Base-by-base conservation (phyloP, 1,139 yeast genomes). In the Suhomyces bolitotheri region DNA sequence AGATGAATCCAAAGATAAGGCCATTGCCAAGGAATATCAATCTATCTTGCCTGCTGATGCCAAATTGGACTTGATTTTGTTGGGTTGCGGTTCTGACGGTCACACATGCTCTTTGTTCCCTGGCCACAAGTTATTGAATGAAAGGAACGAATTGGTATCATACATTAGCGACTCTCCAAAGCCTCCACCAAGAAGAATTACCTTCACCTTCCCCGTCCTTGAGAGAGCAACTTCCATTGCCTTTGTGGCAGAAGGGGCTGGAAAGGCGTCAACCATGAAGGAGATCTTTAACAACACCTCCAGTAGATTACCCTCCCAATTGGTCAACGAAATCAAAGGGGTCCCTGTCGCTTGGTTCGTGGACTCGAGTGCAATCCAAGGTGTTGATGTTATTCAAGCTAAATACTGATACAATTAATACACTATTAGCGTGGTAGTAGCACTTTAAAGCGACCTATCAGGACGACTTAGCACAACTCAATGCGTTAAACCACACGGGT, bases 191-290 rank as follows among this genome's bases (percentile, higher is more conserved):
- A 71, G 84, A 61, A 75, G 90, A 63, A 79, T 82, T 54, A 80
- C 88, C 7, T 64, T 82, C 51, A 82, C 89, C 6, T 76, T 80
- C 60, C 84, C 84, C 4, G 78, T 78, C 4, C 70, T 82, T 50
- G 71, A 66, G 41, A 64, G 59, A 20, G 82, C 84, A 13, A 56
- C 64, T 13, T 58, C 75, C 30, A 76, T 89, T 49, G 83, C 88
- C 1, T 89, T 88, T 63, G 92, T 88, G 31, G 96, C 96, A 12
- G 92, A 87, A 58, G 96, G 97, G 39, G 82, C 82, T 12, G 84
- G 86, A 24, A 89, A 89, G 62, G 86, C 88, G n/a, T 71, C 78
- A 0, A 72, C 84, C 28, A 67, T 90, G 59, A 76, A 76, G 52
- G 73, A 82, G 45, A 81, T 89, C 34, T 87, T 90, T 59, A 71